Percentiles rank a stretch among this genome's conserved stretches.
phyloP scores from a whole-genome alignment of 1,284 basidiomycete genomes.

The Cryptococcus sp. region DNA sequence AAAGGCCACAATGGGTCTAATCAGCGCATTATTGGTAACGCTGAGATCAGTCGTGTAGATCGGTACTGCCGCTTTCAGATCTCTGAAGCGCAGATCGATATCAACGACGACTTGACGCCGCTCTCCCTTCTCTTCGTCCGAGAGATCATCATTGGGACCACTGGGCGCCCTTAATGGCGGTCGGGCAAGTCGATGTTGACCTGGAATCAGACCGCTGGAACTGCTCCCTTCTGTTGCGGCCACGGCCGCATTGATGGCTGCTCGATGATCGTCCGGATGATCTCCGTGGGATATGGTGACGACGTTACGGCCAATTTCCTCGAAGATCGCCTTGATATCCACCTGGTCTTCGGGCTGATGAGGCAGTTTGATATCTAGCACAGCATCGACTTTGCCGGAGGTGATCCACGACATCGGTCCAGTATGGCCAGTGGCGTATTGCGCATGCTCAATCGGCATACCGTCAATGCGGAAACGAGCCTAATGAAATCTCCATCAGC shows the following conservation, averaged over 20 bases:
- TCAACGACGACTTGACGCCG: constrained; percentile 68
- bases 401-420: constrained; percentile 97
- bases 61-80: constrained; percentile 94
- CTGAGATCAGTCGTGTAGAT: constrained; percentile 83
- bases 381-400: constrained; percentile 93
- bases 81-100: constrained; percentile 92
- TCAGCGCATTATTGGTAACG: constrained; percentile 91
- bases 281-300: constrained; percentile 51
- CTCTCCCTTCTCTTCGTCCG: constrained; percentile 38
- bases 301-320: constrained; percentile 87
- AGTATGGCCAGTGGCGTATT: constrained; percentile 72
- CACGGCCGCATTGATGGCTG: constrained; percentile 31
- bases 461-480: constrained; percentile 96
- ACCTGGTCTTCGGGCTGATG: constrained; percentile 71
- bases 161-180: constrained; percentile 79
- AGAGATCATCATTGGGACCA: constrained; percentile 21
- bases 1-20: constrained; percentile 96
- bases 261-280: constrained; percentile 46
- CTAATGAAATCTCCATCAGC: constrained; percentile 53
- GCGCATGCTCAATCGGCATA: constrained; percentile 93
- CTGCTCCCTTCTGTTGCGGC: constrained; percentile 53
- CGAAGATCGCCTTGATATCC: constrained; percentile 84
- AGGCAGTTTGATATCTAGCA: constrained; percentile 97
- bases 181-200: constrained; percentile 80
- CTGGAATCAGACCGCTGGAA: constrained; percentile 69